Evolutionary conservation across 768 basidiomycete species (phyloP).

Genomic region (Gymnopilus dilepis): DNA sequence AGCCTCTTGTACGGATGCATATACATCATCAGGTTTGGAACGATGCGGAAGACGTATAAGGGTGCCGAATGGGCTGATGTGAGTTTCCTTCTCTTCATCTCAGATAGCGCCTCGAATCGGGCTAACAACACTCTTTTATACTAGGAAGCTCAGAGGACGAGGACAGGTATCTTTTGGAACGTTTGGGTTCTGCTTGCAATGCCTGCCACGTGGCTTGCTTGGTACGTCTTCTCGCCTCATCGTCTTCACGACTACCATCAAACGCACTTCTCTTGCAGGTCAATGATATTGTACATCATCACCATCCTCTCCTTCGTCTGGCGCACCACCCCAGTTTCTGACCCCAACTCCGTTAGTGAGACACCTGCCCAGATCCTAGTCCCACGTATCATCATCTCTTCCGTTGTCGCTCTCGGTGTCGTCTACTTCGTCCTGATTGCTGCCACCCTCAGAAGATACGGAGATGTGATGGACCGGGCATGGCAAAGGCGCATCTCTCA

Average conservation of each 20-base stretch:
- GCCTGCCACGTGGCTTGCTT: constrained; percentile 68
- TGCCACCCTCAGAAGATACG: constrained; percentile 59
- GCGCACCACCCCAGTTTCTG: constrained; percentile 47
- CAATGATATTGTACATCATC: constrained; percentile 60
- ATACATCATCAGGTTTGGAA: constrained; percentile 67
- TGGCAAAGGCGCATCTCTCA: constrained; percentile 33
- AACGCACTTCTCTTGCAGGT: constrained; percentile 39
- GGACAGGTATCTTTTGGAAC: constrained; percentile 52
- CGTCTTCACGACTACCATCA: neutral
- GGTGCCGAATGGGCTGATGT: constrained; percentile 71
- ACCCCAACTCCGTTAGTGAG: constrained; percentile 30
- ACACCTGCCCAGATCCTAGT: constrained; percentile 28
- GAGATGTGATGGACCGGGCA: constrained; percentile 40
- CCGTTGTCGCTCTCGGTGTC: constrained; percentile 55
- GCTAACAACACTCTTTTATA: neutral
- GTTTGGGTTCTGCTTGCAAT: constrained; percentile 72
- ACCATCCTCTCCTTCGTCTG: constrained; percentile 67
- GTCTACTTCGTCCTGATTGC: constrained; percentile 59
- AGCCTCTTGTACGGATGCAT: constrained; percentile 68
- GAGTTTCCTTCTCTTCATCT: neutral
- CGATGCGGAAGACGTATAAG: constrained; percentile 67
- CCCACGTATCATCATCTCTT: constrained; percentile 49
- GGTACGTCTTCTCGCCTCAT: constrained; percentile 38
- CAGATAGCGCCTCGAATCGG: neutral
- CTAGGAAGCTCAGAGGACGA: constrained; percentile 57